phyloP scores from a whole-genome alignment of 169 alveolate species.

The Eimeria praecox region DNA sequence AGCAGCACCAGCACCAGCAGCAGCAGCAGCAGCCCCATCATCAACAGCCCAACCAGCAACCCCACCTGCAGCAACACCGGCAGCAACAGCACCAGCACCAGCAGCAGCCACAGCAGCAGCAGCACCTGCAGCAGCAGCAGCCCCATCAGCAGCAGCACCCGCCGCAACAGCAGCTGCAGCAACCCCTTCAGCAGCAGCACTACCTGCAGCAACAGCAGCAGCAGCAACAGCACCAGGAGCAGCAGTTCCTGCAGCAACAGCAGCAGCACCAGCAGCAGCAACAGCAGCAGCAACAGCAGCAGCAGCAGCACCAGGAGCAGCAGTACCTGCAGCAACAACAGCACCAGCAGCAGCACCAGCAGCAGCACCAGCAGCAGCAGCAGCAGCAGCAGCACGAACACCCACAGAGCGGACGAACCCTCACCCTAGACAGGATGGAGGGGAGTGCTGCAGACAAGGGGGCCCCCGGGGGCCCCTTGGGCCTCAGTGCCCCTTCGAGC shows the following conservation, averaged over 20 bases:
- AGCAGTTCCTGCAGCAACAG: background rate
- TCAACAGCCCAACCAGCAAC: background rate
- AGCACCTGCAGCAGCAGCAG: background rate
- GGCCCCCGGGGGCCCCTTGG: constrained; percentile 31
- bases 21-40: background rate
- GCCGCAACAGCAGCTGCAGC: background rate
- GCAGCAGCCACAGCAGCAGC: background rate
- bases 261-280: background rate
- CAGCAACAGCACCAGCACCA: constrained; percentile 11
- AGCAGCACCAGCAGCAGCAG: background rate
- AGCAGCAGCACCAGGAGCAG: background rate
- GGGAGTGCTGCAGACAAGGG: background rate
- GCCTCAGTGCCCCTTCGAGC: background rate
- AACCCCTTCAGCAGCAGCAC: background rate
- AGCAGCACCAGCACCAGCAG: background rate
- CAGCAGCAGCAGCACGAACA: background rate
- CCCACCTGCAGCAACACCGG: background rate
- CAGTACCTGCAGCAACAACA: background rate
- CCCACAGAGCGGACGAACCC: background rate
- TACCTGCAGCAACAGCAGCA: background rate
- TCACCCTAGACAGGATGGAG: background rate
- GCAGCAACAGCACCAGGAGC: background rate
- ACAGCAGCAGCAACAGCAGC: background rate
- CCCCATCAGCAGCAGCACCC: background rate
- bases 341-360: background rate